A percentile compares a stretch with the other conserved stretches of the same genome.
These are phyloP conservation scores for Aspergillus sp. DNA, from an alignment of 2,329 filamentous ascomycete species.

Conservation along the genomic window DNA sequence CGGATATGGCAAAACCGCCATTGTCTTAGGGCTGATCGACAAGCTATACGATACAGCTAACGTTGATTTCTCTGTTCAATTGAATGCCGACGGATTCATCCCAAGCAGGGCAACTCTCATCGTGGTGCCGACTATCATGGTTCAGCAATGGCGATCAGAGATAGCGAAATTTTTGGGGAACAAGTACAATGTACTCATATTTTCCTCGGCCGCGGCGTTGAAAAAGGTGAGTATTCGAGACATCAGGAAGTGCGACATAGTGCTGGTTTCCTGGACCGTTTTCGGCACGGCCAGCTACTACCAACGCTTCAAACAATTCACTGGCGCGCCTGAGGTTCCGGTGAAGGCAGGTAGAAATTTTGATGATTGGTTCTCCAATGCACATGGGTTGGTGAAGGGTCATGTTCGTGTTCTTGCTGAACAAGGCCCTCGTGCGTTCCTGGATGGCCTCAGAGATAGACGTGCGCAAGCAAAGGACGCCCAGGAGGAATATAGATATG, in stretches of 20 bases:
- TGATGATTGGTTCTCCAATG: constrained; percentile 54
- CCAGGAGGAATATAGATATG: constrained; percentile 39
- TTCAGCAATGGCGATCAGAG: constrained; percentile 60
- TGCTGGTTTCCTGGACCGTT: constrained; percentile 56
- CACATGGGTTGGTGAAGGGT: constrained; percentile 41
- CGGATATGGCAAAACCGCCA: constrained; percentile 67
- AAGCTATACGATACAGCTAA: constrained; percentile 35
- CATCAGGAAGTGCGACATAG: constrained; percentile 52
- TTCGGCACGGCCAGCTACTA: constrained; percentile 52
- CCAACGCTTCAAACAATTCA: constrained; percentile 49
- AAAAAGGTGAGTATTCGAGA: constrained; percentile 43
- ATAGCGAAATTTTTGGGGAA: constrained; percentile 51
- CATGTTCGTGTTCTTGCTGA: constrained; percentile 41
- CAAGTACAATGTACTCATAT: constrained; percentile 46
- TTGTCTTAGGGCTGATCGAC: constrained; percentile 58
- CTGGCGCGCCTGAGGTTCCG: constrained; percentile 47
- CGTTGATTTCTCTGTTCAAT: constrained; percentile 14
- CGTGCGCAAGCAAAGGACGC: constrained; percentile 35
- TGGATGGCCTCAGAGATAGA: constrained; percentile 28
- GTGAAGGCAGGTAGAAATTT: constrained; percentile 49
- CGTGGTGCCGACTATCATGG: constrained; percentile 56
- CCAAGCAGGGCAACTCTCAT: constrained; percentile 59
- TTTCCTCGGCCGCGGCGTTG: constrained; percentile 44
- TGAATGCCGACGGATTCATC: constrained; percentile 30
- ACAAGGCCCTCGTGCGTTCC: constrained; percentile 32